phyloP scores from a whole-genome alignment of 2,329 filamentous ascomycete species.

The Cladobotryum mycophilum region DNA sequence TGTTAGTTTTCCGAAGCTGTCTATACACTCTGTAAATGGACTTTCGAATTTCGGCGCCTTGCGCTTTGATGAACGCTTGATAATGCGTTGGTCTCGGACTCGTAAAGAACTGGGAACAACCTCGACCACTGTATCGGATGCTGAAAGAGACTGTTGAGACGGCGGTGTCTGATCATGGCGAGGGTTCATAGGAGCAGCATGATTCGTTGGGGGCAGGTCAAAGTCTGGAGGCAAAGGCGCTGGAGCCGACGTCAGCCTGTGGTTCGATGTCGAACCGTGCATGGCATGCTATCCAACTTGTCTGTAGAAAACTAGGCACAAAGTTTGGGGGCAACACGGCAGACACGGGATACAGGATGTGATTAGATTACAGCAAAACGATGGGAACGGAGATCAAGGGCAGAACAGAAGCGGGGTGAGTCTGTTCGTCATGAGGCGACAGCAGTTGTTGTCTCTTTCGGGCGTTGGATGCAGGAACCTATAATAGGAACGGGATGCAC shows the following conservation, averaged over 20 bases:
- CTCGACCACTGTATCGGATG: constrained; percentile 11
- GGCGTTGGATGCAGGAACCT: neutral
- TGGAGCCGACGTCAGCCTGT: constrained; percentile 25
- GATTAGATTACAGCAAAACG: neutral
- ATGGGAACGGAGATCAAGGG: neutral
- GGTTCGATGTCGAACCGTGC: constrained; percentile 17
- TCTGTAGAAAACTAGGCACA: neutral
- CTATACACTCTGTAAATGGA: constrained; percentile 28
- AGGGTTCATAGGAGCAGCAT: neutral
- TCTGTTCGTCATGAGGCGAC: neutral
- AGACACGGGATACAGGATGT: neutral
- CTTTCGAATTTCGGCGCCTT: constrained; percentile 16
- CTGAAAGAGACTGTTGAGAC: constrained; percentile 15
- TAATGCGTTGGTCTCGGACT: constrained; percentile 10
- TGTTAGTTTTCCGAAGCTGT: constrained; percentile 20
- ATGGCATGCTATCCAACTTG: constrained; percentile 15
- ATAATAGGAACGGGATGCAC: neutral
- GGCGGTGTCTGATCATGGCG: neutral
- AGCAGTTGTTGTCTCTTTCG: neutral
- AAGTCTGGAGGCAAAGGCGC: constrained; percentile 17
- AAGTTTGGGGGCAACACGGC: neutral
- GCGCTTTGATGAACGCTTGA: constrained; percentile 6
- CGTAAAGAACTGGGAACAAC: constrained; percentile 4
- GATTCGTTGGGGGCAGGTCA: constrained; percentile 14
- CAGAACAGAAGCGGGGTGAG: neutral